These are phyloP conservation scores for Yamadazyma atmosphaerica DNA, from an alignment of 1,139 yeast genomes.

Conservation along the genomic window DNA sequence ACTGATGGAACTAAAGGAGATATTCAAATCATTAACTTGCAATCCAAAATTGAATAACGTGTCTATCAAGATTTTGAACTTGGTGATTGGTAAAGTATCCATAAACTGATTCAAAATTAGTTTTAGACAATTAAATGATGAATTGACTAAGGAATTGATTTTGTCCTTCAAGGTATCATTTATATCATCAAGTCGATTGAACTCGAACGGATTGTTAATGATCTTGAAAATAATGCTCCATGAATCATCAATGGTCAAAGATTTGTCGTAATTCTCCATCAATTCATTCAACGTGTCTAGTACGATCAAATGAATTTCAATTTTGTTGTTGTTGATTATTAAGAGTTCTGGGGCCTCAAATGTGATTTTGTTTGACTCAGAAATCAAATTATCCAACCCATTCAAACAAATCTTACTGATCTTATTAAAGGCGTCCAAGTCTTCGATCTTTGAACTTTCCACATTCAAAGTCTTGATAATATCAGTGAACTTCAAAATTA, in stretches of 20 bases:
- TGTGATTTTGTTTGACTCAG: slow-evolving; percentile 22
- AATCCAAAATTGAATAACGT: slow-evolving; percentile 69
- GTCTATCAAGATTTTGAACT: slow-evolving; percentile 65
- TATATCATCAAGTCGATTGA: slow-evolving; percentile 19
- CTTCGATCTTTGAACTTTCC: slow-evolving; percentile 32
- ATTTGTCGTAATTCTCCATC: slow-evolving; percentile 67
- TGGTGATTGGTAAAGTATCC: slow-evolving; percentile 62
- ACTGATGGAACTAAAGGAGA: slow-evolving; percentile 86
- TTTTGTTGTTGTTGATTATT: slow-evolving; percentile 49
- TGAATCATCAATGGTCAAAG: slow-evolving; percentile 43
- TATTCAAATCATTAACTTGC: slow-evolving; percentile 74
- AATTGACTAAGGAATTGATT: slow-evolving; percentile 49
- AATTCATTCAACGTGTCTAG: slow-evolving; percentile 66
- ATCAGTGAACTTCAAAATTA: slow-evolving; percentile 48
- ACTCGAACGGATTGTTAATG: slow-evolving; percentile 62
- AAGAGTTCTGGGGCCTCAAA: slow-evolving; percentile 29
- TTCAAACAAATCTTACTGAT: slow-evolving; percentile 23
- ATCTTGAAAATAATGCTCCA: slow-evolving; percentile 76
- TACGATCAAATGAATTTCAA: slow-evolving; percentile 64
- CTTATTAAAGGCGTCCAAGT: slow-evolving; percentile 17
- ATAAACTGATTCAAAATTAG: slow-evolving; percentile 83
- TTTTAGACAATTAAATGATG: slow-evolving; percentile 78
- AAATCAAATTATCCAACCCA: slow-evolving; percentile 35
- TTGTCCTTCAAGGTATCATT: slow-evolving; percentile 36
- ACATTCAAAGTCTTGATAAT: slow-evolving; percentile 48